Conservation (phyloP, 192 early-diverging fungal species). For the Entomortierella parvispora region DNA sequence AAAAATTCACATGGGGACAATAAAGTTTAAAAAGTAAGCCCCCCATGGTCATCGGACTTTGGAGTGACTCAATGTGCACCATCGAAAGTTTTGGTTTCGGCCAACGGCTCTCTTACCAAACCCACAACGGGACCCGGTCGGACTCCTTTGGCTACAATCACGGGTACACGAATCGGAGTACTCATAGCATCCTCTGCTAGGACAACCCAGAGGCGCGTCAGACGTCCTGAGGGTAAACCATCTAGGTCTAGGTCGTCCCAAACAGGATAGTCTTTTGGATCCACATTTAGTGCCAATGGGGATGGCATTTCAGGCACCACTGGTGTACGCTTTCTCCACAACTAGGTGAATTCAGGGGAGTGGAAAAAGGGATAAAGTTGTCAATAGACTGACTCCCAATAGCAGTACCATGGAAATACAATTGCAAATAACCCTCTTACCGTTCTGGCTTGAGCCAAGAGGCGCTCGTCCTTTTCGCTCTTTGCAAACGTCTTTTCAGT, state of each 20-base stretch:
- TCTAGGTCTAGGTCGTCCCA: conserved; percentile 63
- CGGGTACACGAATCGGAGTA: conserved; percentile 71
- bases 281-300: conserved; percentile 22
- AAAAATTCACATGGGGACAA: neutral
- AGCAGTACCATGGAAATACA: too few species aligned
- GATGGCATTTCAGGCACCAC: conserved; percentile 46
- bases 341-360: conserved; percentile 26
- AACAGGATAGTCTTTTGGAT: conserved; percentile 56
- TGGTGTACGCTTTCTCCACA: conserved; percentile 62
- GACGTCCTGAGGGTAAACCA: conserved; percentile 61
- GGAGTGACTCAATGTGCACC: neutral
- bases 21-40: neutral
- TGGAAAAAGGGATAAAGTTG: too few species aligned
- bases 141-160: conserved; percentile 81
- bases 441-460: conserved; percentile 61
- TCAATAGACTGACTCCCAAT: too few species aligned
- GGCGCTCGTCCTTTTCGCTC: conserved; percentile 61
- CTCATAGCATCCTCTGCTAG: conserved; percentile 72
- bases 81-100: neutral
- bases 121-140: conserved; percentile 66
- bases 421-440: too few species aligned
- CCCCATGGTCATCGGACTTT: too few species aligned
- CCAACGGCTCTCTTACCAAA: conserved; percentile 28
- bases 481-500: conserved; percentile 63
- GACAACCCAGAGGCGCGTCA: conserved; percentile 70